Conservation (phyloP, 2,329 filamentous ascomycete species). For the Aspergillus sp. region DNA sequence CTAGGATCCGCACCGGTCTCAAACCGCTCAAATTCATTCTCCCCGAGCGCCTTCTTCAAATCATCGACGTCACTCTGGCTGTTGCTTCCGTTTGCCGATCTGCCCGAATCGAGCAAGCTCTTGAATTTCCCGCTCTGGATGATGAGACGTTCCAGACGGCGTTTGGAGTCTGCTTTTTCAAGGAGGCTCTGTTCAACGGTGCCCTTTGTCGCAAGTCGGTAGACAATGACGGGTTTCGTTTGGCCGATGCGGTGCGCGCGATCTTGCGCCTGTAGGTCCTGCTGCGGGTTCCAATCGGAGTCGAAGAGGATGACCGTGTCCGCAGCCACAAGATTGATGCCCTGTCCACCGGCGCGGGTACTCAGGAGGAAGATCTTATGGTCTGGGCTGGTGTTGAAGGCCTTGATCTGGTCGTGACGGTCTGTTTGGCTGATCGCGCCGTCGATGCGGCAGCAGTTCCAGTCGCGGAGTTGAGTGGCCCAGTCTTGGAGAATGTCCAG, state of each 20-base stretch:
- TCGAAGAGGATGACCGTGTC: constrained; percentile 93
- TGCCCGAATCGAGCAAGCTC: constrained; percentile 52
- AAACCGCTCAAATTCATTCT: constrained; percentile 64
- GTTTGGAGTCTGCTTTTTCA: constrained; percentile 81
- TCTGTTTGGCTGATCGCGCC: constrained; percentile 71
- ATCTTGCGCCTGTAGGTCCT: constrained; percentile 93
- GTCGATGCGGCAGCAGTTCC: constrained; percentile 83
- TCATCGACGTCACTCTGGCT: constrained; percentile 49
- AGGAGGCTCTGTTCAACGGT: constrained; percentile 87
- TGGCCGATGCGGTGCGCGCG: constrained; percentile 92
- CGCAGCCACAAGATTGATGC: constrained; percentile 85
- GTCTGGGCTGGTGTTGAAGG: constrained; percentile 59
- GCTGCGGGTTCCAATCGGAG: constrained; percentile 88
- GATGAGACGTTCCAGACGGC: constrained; percentile 83
- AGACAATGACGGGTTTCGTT: constrained; percentile 83
- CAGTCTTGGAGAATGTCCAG: constrained; percentile 87
- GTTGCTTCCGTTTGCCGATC: constrained; percentile 24
- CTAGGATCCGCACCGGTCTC: constrained; percentile 48
- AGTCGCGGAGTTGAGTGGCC: constrained; percentile 64
- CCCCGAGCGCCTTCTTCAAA: constrained; percentile 55
- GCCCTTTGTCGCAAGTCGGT: constrained; percentile 82
- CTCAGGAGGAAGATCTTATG: constrained; percentile 77
- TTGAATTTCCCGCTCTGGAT: constrained; percentile 88
- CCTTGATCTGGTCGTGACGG: constrained; percentile 61
- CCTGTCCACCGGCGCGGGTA: constrained; percentile 85